Conservation (phyloP, 2,329 filamentous ascomycete genomes). For the Dothideomycetidae sp. region DNA sequence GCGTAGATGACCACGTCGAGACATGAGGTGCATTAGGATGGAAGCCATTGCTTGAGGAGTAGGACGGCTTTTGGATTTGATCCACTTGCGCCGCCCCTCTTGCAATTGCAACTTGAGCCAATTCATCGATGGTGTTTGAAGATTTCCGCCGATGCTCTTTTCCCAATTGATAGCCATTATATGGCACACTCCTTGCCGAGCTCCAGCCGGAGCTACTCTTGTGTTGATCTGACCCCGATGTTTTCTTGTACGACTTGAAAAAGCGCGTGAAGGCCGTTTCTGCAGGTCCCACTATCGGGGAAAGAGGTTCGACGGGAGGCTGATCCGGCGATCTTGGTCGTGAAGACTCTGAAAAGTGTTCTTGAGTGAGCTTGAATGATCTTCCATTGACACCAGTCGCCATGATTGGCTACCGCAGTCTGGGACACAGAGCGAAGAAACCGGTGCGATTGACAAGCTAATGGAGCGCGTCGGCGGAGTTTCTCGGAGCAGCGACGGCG, state of each 20-base stretch:
- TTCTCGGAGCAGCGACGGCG: neutral
- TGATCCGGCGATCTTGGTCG: slow-evolving; percentile 22
- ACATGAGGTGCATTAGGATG: slow-evolving; percentile 11
- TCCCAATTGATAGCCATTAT: slow-evolving; percentile 18
- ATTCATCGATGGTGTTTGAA: slow-evolving; percentile 27
- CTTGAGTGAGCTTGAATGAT: slow-evolving; percentile 18
- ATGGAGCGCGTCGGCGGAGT: neutral
- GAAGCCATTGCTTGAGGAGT: slow-evolving; percentile 9
- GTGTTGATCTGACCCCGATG: neutral
- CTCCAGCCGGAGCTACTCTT: neutral
- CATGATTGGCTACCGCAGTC: slow-evolving; percentile 10
- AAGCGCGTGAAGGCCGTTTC: slow-evolving; percentile 19
- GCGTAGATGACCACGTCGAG: slow-evolving; percentile 10
- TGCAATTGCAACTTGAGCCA: slow-evolving; percentile 30
- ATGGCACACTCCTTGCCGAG: neutral
- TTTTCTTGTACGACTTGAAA: slow-evolving; percentile 1
- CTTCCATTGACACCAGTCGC: slow-evolving; percentile 15
- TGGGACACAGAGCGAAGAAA: slow-evolving; percentile 4
- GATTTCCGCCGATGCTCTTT: slow-evolving; percentile 7
- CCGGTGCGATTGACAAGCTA: too few relatives aligned
- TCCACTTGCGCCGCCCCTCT: slow-evolving; percentile 21
- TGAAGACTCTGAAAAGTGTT: slow-evolving; percentile 4
- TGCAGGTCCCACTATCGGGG: slow-evolving; percentile 17
- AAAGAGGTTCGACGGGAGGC: slow-evolving; percentile 22
- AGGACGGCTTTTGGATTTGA: slow-evolving; percentile 3